phyloP scores from a whole-genome alignment of 305 asterid species.

The Withania somnifera region DNA sequence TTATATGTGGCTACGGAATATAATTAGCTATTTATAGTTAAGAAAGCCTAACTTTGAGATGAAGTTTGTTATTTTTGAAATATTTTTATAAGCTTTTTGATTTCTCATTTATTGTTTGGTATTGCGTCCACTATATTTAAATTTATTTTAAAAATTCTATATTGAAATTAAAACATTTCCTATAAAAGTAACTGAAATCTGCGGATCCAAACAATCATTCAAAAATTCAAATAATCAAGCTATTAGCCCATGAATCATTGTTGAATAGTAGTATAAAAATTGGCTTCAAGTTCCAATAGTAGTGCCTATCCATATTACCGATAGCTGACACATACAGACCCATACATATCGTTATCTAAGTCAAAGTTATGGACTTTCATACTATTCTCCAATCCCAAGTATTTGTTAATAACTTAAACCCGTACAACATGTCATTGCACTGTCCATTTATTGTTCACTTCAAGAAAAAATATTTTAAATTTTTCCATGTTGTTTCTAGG shows the following conservation, averaged over 20 bases:
- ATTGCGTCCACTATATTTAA: rapidly evolving
- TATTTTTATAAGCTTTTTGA: too few relatives aligned
- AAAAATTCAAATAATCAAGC: too few relatives aligned
- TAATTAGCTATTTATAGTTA: too few relatives aligned
- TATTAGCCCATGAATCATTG: not conserved
- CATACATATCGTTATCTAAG: not conserved
- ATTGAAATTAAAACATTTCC: too few relatives aligned
- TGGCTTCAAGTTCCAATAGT: not conserved
- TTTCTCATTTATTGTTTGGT: not conserved
- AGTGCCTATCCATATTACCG: not conserved
- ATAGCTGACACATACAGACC: not conserved
- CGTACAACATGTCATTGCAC: not conserved
- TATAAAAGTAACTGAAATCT: too few relatives aligned
- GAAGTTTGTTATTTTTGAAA: too few relatives aligned
- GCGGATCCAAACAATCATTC: too few relatives aligned
- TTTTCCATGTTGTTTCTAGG: not conserved
- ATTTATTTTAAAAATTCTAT: not conserved
- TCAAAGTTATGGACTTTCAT: not conserved
- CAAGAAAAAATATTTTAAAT: too few relatives aligned
- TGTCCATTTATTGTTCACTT: not conserved
- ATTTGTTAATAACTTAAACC: not conserved
- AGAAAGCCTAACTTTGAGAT: too few relatives aligned
- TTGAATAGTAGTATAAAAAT: not conserved
- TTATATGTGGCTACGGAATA: too few relatives aligned
- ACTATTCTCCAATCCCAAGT: not conserved